phyloP scores from a whole-genome alignment of 2,329 filamentous ascomycete species.

The Neospermospora avenae region DNA sequence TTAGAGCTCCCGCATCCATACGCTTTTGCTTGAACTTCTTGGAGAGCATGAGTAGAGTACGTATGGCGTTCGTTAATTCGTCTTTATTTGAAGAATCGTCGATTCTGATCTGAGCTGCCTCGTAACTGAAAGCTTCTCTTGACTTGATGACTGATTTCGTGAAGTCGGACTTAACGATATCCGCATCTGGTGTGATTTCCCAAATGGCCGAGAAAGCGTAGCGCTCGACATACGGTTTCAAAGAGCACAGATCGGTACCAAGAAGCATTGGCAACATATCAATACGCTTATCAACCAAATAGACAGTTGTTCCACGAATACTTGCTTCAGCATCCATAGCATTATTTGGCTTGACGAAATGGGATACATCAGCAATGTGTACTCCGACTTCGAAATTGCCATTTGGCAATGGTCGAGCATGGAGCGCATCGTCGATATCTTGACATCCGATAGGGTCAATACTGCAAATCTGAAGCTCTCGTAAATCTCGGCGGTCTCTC shows the following conservation, averaged over 20 bases:
- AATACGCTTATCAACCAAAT: conserved; percentile 97
- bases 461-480: conserved; percentile 87
- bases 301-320: conserved; percentile 91
- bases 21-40: conserved; percentile 93
- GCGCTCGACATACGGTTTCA: conserved; percentile 97
- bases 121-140: conserved; percentile 95
- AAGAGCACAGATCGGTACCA: conserved; percentile 91
- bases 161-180: conserved; percentile 82
- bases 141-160: conserved; percentile 98
- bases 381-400: conserved; percentile 96
- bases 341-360: conserved; percentile 96
- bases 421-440: conserved; percentile 96
- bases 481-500: conserved; percentile 79
- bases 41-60: conserved; percentile 80
- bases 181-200: conserved; percentile 83
- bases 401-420: conserved; percentile 79
- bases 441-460: conserved; percentile 96
- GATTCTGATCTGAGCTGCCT: conserved; percentile 90
- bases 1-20: conserved; percentile 92
- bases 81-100: conserved; percentile 86
- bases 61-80: conserved; percentile 85
- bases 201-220: conserved; percentile 83
- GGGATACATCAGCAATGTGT: conserved; percentile 98
- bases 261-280: conserved; percentile 98
- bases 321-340: conserved; percentile 96